Evolutionary conservation across 2,329 filamentous ascomycete species (phyloP), one percentile per base, ranked within the genome.

Genomic region (Albophoma yamanashiensis): DNA sequence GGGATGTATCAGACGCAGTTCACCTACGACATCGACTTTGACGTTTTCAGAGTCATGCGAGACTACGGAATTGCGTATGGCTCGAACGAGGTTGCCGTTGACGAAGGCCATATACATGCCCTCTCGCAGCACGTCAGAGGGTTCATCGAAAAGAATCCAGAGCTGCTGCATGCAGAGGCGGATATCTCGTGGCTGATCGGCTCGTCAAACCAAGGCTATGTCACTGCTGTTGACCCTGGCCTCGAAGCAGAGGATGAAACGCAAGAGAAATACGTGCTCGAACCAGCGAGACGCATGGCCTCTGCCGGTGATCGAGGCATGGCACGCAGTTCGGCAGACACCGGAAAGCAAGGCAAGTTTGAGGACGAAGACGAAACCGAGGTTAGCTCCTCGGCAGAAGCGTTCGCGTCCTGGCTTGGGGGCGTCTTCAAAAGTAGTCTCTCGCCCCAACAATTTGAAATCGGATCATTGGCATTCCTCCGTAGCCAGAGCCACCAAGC

Each of bases 31-130:
- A 83, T 95, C 63, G 85, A 91, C 69, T 94, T 95, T 69, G 91
- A 95, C 68, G 84, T 94, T 38, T 95, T 95, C 76, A 84, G 86
- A 55, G 92, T 87, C 77, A 93, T 95, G 89, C 80, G 85, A 63
- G 90, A 95, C 68, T 85, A 90, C 71, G 87, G 91, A 70, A 89
- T 93, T 70, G 89, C 86, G 14, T 94, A 94, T 69, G 91, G 82
- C 15, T 84, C 83, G 68, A 84, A 80, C 61, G 78, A 80, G 67
- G 76, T 76, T 31, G 75, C 78, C 50, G 69, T 80, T 36, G 76
- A 79, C 59, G 74, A 78, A 58, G 74, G 74, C 7, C 72, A 74
- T 38, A 71, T 76, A 56, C 71, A 73, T 14, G 73, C 70, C 4
- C 71, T 83, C 20, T 82, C 79, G 70, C 72, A 75, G 20, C 73